Evolutionary conservation across 331 rosid genomes (phyloP), one percentile per base, ranked within the genome.

Genomic region (Quercus tomentella): DNA sequence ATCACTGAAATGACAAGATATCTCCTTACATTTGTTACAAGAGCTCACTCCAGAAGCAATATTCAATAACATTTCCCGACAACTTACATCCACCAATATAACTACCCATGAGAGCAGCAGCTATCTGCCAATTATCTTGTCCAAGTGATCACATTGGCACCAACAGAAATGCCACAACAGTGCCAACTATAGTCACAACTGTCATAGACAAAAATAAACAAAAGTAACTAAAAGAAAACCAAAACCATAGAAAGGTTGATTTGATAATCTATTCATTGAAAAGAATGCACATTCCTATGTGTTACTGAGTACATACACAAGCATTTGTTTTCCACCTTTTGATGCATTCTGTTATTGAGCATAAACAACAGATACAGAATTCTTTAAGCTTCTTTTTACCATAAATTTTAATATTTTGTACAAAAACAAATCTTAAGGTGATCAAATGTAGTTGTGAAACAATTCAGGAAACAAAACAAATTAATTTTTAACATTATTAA

Each of bases 31-130:
- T 79, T 18, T 37, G 69, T 17, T 45, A 9, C 23, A 80, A 52
- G 61, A 66, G 57, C 17, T 75, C 45, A 74, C 60, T 54, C 22
- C 68, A 35, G 72, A 82, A 31, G 74, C 8, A 69, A 74, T 26
- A 69, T 51, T 56, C 69, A 74, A 60, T 16, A 51, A 73, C 3
- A 3, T 70, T 55, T 76, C 67, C 25, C 23, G 23, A 74, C 72
- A 10, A 91, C 96, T 91, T 87, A 93, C 97, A 88, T 91, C 93
- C 97, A 51, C 97, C 97, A 77, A 93, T 88, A 63, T 93, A 91
- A 78, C 94, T 93, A 14, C 97, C 97, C 97, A 91, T 91, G 77
- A 93, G 90, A 63, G 97, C 94, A 74, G 94, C 84, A 56, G 91
- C 97, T 43, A 91, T 74, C 79, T 91, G 91, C 93, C 97, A 93